These are phyloP conservation scores for Dendrocalamus sinicus DNA, from an alignment of 176 grass and related monocot species.

Conservation along the genomic window DNA sequence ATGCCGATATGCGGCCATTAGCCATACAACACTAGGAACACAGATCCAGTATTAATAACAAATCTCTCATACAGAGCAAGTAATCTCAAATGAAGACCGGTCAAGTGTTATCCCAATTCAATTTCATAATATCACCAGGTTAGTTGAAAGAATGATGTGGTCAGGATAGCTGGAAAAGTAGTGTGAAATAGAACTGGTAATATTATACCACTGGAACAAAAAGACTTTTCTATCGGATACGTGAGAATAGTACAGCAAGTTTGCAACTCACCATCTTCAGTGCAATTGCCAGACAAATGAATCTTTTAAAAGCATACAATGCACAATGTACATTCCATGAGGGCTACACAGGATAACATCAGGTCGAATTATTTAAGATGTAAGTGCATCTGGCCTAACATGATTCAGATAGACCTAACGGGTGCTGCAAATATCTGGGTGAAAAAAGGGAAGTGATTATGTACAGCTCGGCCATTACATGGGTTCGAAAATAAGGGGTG, in stretches of 20 bases:
- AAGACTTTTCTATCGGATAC: not conserved
- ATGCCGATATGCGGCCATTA: too few relatives aligned
- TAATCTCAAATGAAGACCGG: not conserved
- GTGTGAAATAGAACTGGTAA: not conserved
- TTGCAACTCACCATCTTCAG: not conserved
- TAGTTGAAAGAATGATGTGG: not conserved
- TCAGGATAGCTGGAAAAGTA: not conserved
- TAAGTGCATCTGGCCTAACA: slow-evolving; percentile 8
- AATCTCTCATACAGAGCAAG: not conserved
- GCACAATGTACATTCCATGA: not conserved
- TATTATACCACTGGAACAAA: not conserved
- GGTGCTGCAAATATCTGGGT: slow-evolving; percentile 7
- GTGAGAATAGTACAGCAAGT: not conserved
- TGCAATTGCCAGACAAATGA: not conserved
- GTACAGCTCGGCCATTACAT: slow-evolving; percentile 25
- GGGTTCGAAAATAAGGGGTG: not conserved
- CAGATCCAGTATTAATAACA: not conserved
- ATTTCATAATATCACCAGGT: not conserved
- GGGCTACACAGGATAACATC: slow-evolving; percentile 8
- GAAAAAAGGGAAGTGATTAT: slow-evolving; percentile 10
- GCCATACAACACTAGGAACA: not conserved
- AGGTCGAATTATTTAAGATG: slow-evolving; percentile 22
- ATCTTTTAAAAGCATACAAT: not conserved
- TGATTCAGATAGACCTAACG: not conserved
- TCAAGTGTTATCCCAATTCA: not conserved